Conservation (phyloP, 108 stramenopile genomes). For the Nannochloropsis gaditana region DNA sequence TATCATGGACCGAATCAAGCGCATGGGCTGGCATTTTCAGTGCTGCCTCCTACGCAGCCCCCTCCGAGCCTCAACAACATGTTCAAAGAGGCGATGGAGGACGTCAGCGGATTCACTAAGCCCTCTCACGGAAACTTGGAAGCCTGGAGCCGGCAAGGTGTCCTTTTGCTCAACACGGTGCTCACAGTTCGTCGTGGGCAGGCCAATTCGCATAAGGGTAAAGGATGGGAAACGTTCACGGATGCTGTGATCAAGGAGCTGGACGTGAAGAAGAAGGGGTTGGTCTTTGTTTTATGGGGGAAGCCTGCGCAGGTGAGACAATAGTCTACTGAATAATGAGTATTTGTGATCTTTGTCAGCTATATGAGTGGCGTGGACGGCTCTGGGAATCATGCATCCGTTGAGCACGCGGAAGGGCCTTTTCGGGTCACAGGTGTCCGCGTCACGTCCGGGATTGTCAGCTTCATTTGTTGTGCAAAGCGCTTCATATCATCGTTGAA, state of each 20-base stretch:
- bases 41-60: slow-evolving; percentile 62
- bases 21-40: slow-evolving; percentile 66
- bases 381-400: background rate
- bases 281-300: slow-evolving; percentile 96
- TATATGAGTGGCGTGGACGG: background rate
- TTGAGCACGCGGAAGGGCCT: background rate
- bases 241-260: slow-evolving; percentile 72
- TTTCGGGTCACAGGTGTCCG: too few relatives aligned
- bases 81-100: slow-evolving; percentile 65
- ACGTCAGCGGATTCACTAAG: background rate
- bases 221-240: slow-evolving; percentile 96
- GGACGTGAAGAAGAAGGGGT: slow-evolving; percentile 56
- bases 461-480: background rate
- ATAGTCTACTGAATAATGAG: background rate
- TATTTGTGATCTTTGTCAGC: background rate
- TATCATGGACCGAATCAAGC: slow-evolving; percentile 85
- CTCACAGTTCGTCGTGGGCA: slow-evolving; percentile 77
- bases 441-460: background rate
- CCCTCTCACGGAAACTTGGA: slow-evolving; percentile 11
- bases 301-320: slow-evolving; percentile 72
- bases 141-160: slow-evolving; percentile 69
- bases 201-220: slow-evolving; percentile 78
- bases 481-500: background rate
- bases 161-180: slow-evolving; percentile 88
- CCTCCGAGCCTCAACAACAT: slow-evolving; percentile 92